Evolutionary conservation across 345 rosid species (phyloP).

Genomic region (Xanthoceras sorbifolium): DNA sequence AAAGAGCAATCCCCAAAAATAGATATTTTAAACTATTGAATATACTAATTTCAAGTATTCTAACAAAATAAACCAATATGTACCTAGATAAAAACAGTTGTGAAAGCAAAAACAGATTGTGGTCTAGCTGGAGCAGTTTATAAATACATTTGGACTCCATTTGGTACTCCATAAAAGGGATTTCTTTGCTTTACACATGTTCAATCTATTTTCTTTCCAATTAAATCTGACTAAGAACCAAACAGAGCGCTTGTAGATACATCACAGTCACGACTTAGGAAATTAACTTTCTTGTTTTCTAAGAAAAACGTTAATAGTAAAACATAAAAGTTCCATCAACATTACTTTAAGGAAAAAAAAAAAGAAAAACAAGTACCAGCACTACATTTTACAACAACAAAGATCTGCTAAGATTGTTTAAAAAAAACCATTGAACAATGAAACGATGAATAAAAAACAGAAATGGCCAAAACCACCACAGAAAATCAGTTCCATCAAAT

Average conservation of each 20-base stretch:
- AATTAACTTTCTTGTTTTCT: too few relatives aligned
- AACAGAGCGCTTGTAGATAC: not conserved
- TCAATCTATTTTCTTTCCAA: not conserved
- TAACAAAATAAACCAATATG: not conserved
- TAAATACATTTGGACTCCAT: too few relatives aligned
- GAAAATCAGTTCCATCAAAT: not conserved
- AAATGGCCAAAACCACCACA: not conserved
- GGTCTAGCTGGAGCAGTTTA: not conserved
- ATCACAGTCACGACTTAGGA: constrained; percentile 9
- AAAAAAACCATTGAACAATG: not conserved
- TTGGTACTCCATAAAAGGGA: not conserved
- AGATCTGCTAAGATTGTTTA: not conserved
- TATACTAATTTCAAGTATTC: not conserved
- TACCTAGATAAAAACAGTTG: not conserved
- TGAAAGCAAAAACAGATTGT: not conserved
- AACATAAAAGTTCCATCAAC: not conserved
- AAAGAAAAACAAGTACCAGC: not conserved
- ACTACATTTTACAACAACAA: not conserved
- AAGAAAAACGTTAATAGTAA: too few relatives aligned
- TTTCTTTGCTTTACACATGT: not conserved
- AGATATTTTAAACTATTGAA: not conserved
- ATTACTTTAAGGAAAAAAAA: not conserved
- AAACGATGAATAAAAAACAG: not conserved
- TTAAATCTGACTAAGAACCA: not conserved
- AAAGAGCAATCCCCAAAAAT: not conserved